phyloP scores from a whole-genome alignment of 805 yeast species.

The Lachancea sp. region DNA sequence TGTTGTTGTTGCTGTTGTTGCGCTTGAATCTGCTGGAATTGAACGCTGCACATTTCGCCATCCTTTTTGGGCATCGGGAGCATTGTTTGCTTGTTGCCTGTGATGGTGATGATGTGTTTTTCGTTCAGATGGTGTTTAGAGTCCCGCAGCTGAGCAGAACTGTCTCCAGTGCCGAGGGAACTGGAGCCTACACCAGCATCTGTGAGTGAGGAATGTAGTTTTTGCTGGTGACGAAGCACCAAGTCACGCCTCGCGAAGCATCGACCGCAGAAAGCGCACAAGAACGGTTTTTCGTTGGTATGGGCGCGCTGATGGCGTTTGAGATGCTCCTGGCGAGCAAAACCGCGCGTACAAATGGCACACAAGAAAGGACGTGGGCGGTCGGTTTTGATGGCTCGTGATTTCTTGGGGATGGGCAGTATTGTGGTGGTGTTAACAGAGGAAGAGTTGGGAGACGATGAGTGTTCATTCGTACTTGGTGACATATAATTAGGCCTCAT shows the following conservation, averaged over 20 bases:
- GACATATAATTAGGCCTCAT: no score
- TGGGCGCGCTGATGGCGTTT: conserved; percentile 92
- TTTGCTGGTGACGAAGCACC: conserved; percentile 90
- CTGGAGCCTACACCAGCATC: conserved; percentile 28
- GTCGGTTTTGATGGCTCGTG: conserved; percentile 77
- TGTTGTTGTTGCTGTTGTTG: neutral
- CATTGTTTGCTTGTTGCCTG: conserved; percentile 36
- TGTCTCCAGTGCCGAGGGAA: neutral
- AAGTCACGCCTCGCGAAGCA: conserved; percentile 88
- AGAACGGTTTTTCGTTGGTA: conserved; percentile 93
- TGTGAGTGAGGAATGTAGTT: conserved; percentile 58
- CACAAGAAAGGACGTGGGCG: conserved; percentile 94
- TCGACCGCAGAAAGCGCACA: conserved; percentile 93
- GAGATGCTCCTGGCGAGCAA: conserved; percentile 90
- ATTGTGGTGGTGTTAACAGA: conserved; percentile 4
- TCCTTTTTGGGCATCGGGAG: conserved; percentile 27
- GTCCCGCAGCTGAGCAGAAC: conserved; percentile 14
- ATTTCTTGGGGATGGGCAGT: conserved; percentile 81
- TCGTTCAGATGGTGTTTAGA: conserved; percentile 27
- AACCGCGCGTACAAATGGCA: conserved; percentile 84
- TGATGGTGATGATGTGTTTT: conserved; percentile 34
- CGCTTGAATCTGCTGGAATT: neutral
- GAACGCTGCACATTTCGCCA: neutral
- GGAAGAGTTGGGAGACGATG: neutral
- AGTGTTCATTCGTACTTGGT: neutral